Base-by-base conservation (phyloP, 495 filamentous ascomycete species). In the Talaromyces liani region DNA sequence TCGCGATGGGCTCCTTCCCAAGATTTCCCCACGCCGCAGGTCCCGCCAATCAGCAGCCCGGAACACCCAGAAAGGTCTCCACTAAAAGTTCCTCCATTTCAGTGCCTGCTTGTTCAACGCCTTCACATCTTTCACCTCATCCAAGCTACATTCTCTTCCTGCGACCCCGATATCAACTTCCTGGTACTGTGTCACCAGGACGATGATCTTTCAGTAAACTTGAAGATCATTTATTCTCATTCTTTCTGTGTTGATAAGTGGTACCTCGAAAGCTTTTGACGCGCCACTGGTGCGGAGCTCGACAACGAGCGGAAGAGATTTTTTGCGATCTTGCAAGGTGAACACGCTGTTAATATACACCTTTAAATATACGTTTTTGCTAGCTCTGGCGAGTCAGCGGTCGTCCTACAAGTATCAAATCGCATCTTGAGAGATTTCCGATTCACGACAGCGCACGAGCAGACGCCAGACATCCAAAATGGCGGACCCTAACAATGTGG, bases 401-500 rank as follows among this genome's bases (percentile, higher is more conserved):
- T 14, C 12, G 53, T 29, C 14, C 14, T 29, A 10, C 25, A 33
- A 16, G 14, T 33, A 2, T 22, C 45, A 8, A 5, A 49, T 9
- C 8, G 6, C 25, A 14, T 29, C 14, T 29, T 29, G 29, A 34
- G 22, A 6, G 2, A 58, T 58, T 36, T 36, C 8, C 27, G 16
- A 31, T 18, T 12, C 9, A 12, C 16, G 56, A 33, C 20, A 18
- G 7, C 16, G 3, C 24, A 2, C 31, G 10, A 36, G n/a, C 16
- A 51, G 57, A 39, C 54, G 7, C 16, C 34, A 29, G 41, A 14
- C 58, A 6, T 8, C 20, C 60, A 88, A 76, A 64, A 95, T 95
- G 92, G 85, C 90, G 74, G 92, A 97, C 82, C 88, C 87, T 68
- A 84, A 92, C 80, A 89, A 93, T 87, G 88, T 96, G 60, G 93